Conservation (phyloP, 306 rosid species). For the Dalbergia oliveri region DNA sequence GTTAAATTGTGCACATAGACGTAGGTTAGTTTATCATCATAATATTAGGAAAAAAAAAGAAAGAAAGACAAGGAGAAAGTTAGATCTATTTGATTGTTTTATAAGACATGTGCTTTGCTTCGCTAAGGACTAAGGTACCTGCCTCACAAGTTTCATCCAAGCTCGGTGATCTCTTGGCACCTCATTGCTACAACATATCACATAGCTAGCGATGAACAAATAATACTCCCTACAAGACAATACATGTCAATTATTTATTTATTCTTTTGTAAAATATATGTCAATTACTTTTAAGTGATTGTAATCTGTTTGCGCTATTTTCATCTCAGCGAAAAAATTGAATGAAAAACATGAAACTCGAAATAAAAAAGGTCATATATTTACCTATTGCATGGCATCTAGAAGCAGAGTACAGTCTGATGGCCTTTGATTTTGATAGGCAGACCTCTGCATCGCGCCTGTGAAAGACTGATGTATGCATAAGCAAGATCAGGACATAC, state of each 20-base stretch:
- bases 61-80: slow-evolving; percentile 2
- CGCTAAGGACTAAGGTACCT: neutral
- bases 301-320: neutral
- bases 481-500: slow-evolving; percentile 87
- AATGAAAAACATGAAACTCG: slow-evolving; percentile 3
- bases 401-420: slow-evolving; percentile 64
- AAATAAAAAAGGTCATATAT: neutral
- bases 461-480: slow-evolving; percentile 69
- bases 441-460: slow-evolving; percentile 82
- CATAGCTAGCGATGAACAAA: neutral
- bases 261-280: neutral
- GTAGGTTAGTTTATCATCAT: slow-evolving; percentile 7
- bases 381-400: slow-evolving; percentile 81
- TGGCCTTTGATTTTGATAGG: slow-evolving; percentile 71
- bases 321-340: neutral
- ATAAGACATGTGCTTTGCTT: neutral
- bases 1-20: neutral
- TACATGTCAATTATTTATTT: neutral
- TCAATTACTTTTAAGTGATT: slow-evolving; percentile 14
- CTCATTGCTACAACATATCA: neutral
- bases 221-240: neutral
- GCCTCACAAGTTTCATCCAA: slow-evolving; percentile 3
- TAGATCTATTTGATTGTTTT: neutral
- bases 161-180: slow-evolving; percentile 9
- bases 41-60: neutral